Evolutionary conservation across 2,329 filamentous ascomycete species (phyloP).

Genomic region (Fusarium albosuccineum): DNA sequence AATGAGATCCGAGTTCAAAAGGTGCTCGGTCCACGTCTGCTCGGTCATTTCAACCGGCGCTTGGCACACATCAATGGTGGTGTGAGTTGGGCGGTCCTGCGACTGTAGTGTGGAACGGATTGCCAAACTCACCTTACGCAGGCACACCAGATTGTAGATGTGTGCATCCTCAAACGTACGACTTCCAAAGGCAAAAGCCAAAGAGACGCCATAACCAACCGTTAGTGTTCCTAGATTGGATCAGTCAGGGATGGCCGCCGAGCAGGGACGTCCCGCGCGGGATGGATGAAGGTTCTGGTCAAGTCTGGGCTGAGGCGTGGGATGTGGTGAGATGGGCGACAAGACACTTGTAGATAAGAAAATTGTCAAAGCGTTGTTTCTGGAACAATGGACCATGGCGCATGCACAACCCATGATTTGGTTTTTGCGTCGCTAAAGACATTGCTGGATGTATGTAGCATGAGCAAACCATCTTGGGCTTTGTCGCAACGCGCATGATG

Average conservation of each 20-base stretch:
- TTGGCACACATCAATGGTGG: too few species aligned
- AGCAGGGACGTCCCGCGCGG: conserved; percentile 19
- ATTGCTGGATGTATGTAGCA: conserved; percentile 7
- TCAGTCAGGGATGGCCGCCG: conserved; percentile 16
- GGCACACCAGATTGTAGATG: background rate
- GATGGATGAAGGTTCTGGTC: conserved; percentile 7
- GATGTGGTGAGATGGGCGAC: conserved; percentile 21
- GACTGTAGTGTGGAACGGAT: background rate
- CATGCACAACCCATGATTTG: background rate
- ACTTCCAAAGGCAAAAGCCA: conserved; percentile 18
- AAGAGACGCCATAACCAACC: conserved; percentile 12
- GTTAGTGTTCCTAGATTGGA: conserved; percentile 14
- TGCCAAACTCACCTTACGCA: background rate
- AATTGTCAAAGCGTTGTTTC: conserved; percentile 12
- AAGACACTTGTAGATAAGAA: conserved; percentile 15
- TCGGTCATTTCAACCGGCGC: too few species aligned
- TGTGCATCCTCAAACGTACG: conserved; percentile 10
- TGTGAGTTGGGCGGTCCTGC: background rate
- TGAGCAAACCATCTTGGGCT: conserved; percentile 9
- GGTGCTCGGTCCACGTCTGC: background rate
- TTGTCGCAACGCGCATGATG: conserved; percentile 30
- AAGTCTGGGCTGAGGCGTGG: conserved; percentile 30
- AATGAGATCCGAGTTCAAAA: background rate
- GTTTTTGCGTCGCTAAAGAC: background rate
- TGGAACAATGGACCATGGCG: conserved; percentile 20